A percentile compares a stretch with the other conserved stretches of the same genome.
Conservation (phyloP, 805 yeast species). For the Brettanomyces nanus region DNA sequence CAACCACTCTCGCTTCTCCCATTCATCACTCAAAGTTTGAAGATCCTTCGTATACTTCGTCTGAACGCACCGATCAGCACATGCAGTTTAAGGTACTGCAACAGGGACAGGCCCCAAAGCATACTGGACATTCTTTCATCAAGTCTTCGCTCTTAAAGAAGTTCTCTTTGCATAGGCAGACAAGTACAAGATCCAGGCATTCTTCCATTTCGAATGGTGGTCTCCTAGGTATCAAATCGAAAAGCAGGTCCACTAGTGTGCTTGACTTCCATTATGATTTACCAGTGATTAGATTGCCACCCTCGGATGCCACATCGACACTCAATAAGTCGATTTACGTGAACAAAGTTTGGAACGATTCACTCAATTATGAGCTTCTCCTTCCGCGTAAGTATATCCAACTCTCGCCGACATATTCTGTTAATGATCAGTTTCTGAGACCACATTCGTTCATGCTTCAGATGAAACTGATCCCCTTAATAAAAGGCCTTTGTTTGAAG, state of each 20-base stretch:
- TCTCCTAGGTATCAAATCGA: neutral
- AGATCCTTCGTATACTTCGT: slow-evolving; percentile 6
- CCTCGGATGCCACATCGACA: slow-evolving; percentile 47
- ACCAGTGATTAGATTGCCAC: slow-evolving; percentile 48
- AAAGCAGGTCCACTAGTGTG: slow-evolving; percentile 22
- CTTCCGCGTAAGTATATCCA: slow-evolving; percentile 64
- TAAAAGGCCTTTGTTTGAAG: slow-evolving; percentile 52
- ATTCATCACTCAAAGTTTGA: slow-evolving; percentile 17
- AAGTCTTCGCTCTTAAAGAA: slow-evolving; percentile 2
- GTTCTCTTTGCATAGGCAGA: slow-evolving; percentile 1
- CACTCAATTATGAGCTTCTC: slow-evolving; percentile 62
- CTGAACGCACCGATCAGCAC: neutral
- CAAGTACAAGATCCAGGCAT: neutral
- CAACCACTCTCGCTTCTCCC: slow-evolving; percentile 27
- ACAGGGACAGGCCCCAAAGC: neutral
- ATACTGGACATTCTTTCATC: neutral
- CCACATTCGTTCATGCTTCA: slow-evolving; percentile 36
- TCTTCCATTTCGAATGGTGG: neutral
- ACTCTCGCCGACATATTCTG: slow-evolving; percentile 35
- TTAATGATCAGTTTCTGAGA: slow-evolving; percentile 17
- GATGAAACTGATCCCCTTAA: slow-evolving; percentile 58
- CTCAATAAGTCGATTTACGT: slow-evolving; percentile 71
- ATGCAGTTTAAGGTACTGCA: neutral
- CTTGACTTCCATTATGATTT: slow-evolving; percentile 29
- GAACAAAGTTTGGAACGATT: slow-evolving; percentile 65